phyloP scores from a whole-genome alignment of 1,139 yeast species.

The Hemisphaericaspora xylanilytica region DNA sequence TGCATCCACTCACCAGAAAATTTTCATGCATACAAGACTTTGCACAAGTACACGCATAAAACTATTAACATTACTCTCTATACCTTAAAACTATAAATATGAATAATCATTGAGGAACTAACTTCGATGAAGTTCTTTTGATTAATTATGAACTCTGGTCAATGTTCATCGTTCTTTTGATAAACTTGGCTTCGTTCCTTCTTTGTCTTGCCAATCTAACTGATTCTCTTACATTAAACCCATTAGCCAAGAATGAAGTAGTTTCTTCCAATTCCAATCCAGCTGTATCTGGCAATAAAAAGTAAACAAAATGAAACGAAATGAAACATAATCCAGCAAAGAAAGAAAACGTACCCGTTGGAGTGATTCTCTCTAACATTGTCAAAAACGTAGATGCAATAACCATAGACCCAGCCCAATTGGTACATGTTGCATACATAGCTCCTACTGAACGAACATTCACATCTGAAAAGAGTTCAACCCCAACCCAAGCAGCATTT shows the following conservation, averaged over 20 bases:
- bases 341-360: slow-evolving; percentile 89
- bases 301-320: slow-evolving; percentile 69
- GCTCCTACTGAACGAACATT: slow-evolving; percentile 90
- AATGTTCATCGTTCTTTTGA: slow-evolving; percentile 6
- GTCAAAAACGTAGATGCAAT: slow-evolving; percentile 91
- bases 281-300: slow-evolving; percentile 89
- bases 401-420: slow-evolving; percentile 93
- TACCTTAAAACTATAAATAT: too few species aligned
- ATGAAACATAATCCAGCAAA: slow-evolving; percentile 79
- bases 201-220: slow-evolving; percentile 57
- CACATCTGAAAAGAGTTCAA: slow-evolving; percentile 85
- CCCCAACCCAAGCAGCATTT: slow-evolving; percentile 97
- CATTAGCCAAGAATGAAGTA: slow-evolving; percentile 71
- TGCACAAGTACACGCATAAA: too few species aligned
- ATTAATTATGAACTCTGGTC: neutral
- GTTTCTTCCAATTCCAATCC: slow-evolving; percentile 91
- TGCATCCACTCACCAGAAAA: too few species aligned
- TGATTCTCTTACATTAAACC: slow-evolving; percentile 80
- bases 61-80: too few species aligned
- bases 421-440: slow-evolving; percentile 87
- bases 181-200: slow-evolving; percentile 23
- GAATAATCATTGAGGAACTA: too few species aligned
- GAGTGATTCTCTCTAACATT: slow-evolving; percentile 89
- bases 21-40: too few species aligned
- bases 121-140: too few species aligned